phyloP scores from a whole-genome alignment of 176 grass and related monocot genomes.

The Oryza glaberrima region DNA sequence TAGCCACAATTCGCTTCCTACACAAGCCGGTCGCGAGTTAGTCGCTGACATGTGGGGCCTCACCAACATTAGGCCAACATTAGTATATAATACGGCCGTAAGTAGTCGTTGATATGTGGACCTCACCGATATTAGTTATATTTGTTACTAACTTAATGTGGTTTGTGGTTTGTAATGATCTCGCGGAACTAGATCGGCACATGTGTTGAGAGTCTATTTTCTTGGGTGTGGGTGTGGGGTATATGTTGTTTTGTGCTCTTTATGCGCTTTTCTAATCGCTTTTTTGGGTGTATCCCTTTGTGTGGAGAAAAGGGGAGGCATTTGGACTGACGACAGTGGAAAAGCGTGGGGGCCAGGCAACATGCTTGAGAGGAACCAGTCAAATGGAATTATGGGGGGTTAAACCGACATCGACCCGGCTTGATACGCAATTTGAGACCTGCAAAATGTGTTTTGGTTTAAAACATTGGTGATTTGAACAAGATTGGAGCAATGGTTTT shows the following conservation, averaged over 20 bases:
- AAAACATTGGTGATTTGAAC: not conserved
- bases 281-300: not conserved
- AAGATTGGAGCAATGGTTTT: not conserved
- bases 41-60: not conserved
- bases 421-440: not conserved
- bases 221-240: not conserved
- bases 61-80: too few species aligned
- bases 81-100: not conserved
- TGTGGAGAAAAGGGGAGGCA: constrained; percentile 13
- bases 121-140: rapidly evolving
- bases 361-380: not conserved
- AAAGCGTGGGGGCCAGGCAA: not conserved
- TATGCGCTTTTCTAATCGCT: not conserved
- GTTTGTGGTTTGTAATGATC: rapidly evolving
- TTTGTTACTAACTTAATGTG: not conserved
- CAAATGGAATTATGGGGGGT: not conserved
- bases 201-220: not conserved
- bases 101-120: not conserved
- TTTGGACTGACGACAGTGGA: too few species aligned
- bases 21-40: not conserved
- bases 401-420: not conserved
- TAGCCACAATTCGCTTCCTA: too few species aligned
- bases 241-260: not conserved
- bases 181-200: not conserved
- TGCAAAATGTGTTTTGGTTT: not conserved